Evolutionary conservation across 768 basidiomycete genomes (phyloP), one percentile per base, ranked within the genome.

Genomic region (Baorangia bicolor): DNA sequence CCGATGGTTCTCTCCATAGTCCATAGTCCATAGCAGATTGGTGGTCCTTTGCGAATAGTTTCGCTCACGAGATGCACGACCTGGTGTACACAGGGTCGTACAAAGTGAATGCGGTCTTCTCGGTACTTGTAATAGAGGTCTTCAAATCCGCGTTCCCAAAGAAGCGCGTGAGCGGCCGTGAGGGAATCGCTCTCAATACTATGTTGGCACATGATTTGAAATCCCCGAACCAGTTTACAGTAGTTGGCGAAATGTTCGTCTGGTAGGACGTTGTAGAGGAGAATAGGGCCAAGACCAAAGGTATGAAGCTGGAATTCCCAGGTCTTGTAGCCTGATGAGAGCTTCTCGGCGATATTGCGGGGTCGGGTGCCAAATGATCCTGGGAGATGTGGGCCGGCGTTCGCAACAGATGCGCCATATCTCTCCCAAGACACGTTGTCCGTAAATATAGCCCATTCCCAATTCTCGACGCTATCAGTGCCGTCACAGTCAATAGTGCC

Each of bases 281-380:
- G 53, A 0, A 50, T 63, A 0, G 63, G 69, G 0, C 51, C 56
- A 3, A 69, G 57, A 10, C 56, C 50, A 27, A 55, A 67, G 0
- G 62, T 42, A 18, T 62, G 64, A 1, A 56, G 51, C 3, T 58
- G 46, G 18, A 35, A 66, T 43, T 69, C 68, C 54, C 62, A 62
- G 0, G 66, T 62, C 34, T 68, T 69, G 41, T 69, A 69, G 9
- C 57, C 59, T 33, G 41, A 60, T 41, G 58, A 51, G 35, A 70
- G 55, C 12, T 64, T 64, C 38, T 68, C 55, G 0, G 65, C 61
- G 3, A 55, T 44, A 27, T 69, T 66, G 1, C 55, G 47, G 4
- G 63, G 65, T 3, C 53, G 38, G 0, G 44, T 46, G 23, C 61
- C 61, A 44, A 64, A 63, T 1, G 49, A 64, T 9, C 57, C 55